Conservation (phyloP, 2,329 filamentous ascomycete species). For the Aspergillus sp. region DNA sequence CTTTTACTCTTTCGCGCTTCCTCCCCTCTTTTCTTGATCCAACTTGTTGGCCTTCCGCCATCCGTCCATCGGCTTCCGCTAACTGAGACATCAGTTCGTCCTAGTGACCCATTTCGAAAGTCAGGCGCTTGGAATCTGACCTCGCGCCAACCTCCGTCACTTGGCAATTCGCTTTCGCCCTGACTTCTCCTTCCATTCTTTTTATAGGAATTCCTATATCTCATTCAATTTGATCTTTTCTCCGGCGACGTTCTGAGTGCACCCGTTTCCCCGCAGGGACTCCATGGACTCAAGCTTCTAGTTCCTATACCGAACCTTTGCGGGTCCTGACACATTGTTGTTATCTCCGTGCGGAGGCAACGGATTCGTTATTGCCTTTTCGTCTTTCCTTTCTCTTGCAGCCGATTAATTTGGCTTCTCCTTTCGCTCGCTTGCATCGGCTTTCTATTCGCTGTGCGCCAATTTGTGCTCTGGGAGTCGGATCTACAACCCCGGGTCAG, state of each 20-base stretch:
- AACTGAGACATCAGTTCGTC: conserved; percentile 14
- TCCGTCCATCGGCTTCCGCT: conserved; percentile 6
- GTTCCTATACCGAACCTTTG: conserved; percentile 16
- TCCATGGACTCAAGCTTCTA: conserved; percentile 14
- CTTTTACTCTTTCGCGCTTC: neutral
- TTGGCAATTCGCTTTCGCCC: neutral
- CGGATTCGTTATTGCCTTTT: conserved; percentile 8
- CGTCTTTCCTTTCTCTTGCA: conserved; percentile 5
- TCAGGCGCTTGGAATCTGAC: conserved; percentile 18
- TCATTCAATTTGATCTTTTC: neutral
- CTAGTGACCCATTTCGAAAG: conserved; percentile 9
- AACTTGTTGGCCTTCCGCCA: conserved; percentile 1
- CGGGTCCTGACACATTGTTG: conserved; percentile 17
- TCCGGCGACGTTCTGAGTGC: neutral
- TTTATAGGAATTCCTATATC: conserved; percentile 6
- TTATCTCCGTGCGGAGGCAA: conserved; percentile 18
- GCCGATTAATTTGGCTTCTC: neutral
- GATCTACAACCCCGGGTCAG: neutral
- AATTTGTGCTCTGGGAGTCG: neutral
- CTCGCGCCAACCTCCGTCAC: conserved; percentile 8
- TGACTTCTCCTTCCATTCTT: neutral
- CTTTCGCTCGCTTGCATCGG: neutral
- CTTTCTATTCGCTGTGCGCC: neutral
- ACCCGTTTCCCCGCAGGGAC: neutral
- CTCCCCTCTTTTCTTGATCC: neutral